Evolutionary conservation across 2,329 filamentous ascomycete species (phyloP), one percentile per base, ranked within the genome.

Genomic region (Fusarium pininemorale): DNA sequence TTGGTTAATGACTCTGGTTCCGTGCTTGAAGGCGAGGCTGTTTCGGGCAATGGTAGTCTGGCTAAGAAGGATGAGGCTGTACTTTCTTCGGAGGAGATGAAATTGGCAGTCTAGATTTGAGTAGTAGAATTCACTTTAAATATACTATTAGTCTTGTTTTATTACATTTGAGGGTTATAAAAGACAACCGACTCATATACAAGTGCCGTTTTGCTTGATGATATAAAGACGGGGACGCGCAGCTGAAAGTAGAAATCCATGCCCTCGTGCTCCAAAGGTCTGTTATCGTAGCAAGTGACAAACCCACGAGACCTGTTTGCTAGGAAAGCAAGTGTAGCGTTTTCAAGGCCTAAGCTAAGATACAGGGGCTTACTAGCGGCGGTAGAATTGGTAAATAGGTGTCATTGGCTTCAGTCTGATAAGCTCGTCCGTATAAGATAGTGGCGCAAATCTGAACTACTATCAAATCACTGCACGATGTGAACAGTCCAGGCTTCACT

Each of bases 221-320:
- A 26, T 14, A 10, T 12, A 4, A 28, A 28, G 44, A 47, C 2
- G 0, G 24, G 18, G 18, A 47, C 24, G 4, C 4, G 12, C 0
- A 28, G 44, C 24, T 28, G 44, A 1, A 47, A 14, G 24, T 47
- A 1, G 7, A 20, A 28, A 28, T 20, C 4, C 18, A 47, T 28
- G 5, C 44, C 7, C n/a, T 10, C 12, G 44, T 7, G 44, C 18
- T 20, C 44, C 18, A 0, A 20, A 47, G 24, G 44, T 28, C 44
- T 47, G 5, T 14, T 2, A 45, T 20, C 12, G 8, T 10, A 47
- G 24, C 24, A 47, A 47, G 24, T 28, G 12, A 47, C 0, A 47
- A 20, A 10, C 24, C 12, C 7, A 47, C 12, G 26, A 45, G 6
- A 28, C 14, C 24, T 4, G 14, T 26, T 20, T 9, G 2, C 2